Percentiles rank a stretch among this genome's conserved stretches.
Conservation (phyloP, 192 early-diverging fungal species). For the Bifiguratus adelaidae region DNA sequence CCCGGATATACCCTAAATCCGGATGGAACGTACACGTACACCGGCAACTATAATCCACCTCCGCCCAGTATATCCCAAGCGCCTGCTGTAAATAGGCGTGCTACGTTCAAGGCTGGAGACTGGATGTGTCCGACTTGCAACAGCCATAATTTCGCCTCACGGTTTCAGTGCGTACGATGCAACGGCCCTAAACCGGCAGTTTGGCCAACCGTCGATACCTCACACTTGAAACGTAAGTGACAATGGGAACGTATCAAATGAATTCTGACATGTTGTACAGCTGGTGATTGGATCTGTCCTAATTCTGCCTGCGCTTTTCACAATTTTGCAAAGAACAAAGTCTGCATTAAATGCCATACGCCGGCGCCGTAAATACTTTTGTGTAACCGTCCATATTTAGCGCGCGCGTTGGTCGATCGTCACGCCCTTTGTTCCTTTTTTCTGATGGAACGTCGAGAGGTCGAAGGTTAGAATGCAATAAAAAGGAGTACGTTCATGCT, state of each 20-base stretch:
- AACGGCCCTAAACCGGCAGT: slow-evolving; percentile 28
- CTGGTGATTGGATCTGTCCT: slow-evolving; percentile 36
- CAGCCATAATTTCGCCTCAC: slow-evolving; percentile 57
- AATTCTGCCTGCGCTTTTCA: slow-evolving; percentile 32
- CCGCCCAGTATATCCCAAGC: no score
- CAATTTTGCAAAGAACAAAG: slow-evolving; percentile 35
- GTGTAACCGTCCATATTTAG: no score
- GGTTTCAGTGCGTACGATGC: slow-evolving; percentile 51
- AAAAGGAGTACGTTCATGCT: no score
- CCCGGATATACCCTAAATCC: slow-evolving; percentile 13
- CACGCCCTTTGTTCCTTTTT: no score
- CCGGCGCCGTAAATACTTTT: slow-evolving; percentile 1
- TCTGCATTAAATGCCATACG: slow-evolving; percentile 27
- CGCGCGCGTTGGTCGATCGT: no score
- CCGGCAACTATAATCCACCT: no score
- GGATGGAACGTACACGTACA: no score
- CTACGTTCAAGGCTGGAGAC: slow-evolving; percentile 51
- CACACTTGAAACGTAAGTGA: slow-evolving; percentile 19
- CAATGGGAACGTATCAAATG: no score
- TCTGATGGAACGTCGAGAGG: no score
- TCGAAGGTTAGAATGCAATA: no score
- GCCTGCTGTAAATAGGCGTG: no score
- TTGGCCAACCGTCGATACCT: slow-evolving; percentile 1
- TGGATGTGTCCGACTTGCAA: slow-evolving; percentile 56
- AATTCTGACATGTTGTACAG: not conserved